These are phyloP conservation scores for Yamadazyma diospyri DNA, from an alignment of 1,139 yeast genomes.

Conservation along the genomic window DNA sequence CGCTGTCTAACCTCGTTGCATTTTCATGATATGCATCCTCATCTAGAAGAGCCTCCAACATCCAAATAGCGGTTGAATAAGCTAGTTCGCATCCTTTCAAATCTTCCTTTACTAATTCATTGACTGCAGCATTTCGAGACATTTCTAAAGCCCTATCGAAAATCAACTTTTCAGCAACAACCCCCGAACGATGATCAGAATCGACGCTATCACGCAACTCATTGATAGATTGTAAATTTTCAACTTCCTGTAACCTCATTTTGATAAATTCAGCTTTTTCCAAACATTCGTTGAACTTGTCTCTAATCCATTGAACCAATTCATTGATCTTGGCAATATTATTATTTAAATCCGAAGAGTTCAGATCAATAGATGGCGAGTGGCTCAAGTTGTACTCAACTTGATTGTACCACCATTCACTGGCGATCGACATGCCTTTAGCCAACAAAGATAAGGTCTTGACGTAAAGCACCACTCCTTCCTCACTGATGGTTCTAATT, in stretches of 20 bases:
- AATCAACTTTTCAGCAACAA: constrained; percentile 77
- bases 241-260: constrained; percentile 50
- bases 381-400: constrained; percentile 19
- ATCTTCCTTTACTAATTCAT: constrained; percentile 76
- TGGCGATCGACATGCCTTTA: constrained; percentile 79
- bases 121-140: constrained; percentile 85
- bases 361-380: constrained; percentile 1
- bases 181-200: constrained; percentile 15
- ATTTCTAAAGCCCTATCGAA: constrained; percentile 93
- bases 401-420: constrained; percentile 76
- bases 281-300: constrained; percentile 80
- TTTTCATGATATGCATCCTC: constrained; percentile 36
- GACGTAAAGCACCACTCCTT: constrained; percentile 80
- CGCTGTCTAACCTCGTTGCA: constrained; percentile 49
- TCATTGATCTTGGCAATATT: constrained; percentile 54
- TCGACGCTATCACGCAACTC: background rate
- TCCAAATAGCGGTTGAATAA: constrained; percentile 91
- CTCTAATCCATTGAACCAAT: constrained; percentile 90
- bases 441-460: constrained; percentile 80
- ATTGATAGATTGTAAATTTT: constrained; percentile 1
- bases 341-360: background rate
- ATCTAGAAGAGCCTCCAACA: constrained; percentile 82
- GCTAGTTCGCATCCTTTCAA: constrained; percentile 79
- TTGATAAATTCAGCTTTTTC: constrained; percentile 83
- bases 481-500: constrained; percentile 66